Evolutionary conservation across 495 filamentous ascomycete genomes (phyloP).

Genomic region (Annulohypoxylon bovei): DNA sequence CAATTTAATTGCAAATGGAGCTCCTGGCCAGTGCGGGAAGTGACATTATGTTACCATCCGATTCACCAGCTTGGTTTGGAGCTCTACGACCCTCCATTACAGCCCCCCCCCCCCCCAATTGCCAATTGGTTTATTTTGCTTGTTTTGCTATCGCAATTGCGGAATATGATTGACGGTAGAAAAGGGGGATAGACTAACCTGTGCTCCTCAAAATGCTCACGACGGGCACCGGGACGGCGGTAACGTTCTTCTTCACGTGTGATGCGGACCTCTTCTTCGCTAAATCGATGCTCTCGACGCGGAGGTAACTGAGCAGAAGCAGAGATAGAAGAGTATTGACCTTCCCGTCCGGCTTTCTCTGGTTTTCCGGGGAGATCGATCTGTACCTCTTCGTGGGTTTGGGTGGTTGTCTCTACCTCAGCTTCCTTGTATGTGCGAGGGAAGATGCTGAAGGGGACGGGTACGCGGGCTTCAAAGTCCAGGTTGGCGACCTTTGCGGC

Average conservation of each 20-base stretch:
- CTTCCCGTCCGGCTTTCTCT: constrained; percentile 88
- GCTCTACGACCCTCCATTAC: not conserved
- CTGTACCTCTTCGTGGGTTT: constrained; percentile 86
- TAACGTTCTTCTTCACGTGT: constrained; percentile 73
- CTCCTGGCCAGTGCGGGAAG: constrained; percentile 16
- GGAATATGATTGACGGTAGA: constrained; percentile 12
- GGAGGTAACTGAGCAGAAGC: constrained; percentile 68
- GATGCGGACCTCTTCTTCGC: constrained; percentile 84
- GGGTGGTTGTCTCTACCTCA: constrained; percentile 80
- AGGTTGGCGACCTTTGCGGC: constrained; percentile 86
- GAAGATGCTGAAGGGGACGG: constrained; percentile 99
- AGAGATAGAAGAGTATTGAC: constrained; percentile 75
- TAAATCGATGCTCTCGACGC: constrained; percentile 72
- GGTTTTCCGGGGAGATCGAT: constrained; percentile 76
- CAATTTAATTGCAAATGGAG: constrained; percentile 34
- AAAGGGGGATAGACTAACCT: constrained; percentile 39
- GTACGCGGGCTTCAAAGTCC: constrained; percentile 99
- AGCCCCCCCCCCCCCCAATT: not conserved
- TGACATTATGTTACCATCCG: constrained; percentile 5
- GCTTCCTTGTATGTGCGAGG: constrained; percentile 96
- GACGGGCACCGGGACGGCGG: constrained; percentile 68
- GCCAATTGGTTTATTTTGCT: not conserved
- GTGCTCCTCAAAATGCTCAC: constrained; percentile 66
- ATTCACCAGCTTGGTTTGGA: constrained; percentile 7
- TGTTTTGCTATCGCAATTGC: not conserved